These are phyloP conservation scores for Gossypium trilobum DNA, from an alignment of 441 rosid genomes.

Conservation along the genomic window DNA sequence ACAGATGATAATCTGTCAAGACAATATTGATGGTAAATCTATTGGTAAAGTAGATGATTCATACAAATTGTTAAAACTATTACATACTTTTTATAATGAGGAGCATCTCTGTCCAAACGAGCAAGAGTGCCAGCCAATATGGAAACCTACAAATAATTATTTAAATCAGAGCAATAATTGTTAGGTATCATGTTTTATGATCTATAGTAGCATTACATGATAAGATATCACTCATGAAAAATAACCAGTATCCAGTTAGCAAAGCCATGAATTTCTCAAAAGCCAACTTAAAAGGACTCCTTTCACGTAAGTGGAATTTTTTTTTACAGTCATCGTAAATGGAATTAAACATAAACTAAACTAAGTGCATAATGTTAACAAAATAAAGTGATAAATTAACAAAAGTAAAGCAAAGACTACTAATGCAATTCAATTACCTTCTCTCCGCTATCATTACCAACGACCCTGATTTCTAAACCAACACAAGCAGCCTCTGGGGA, in stretches of 20 bases:
- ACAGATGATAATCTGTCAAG: background rate
- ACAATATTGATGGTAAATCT: background rate
- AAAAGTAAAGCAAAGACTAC: background rate
- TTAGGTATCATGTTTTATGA: background rate
- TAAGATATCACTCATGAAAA: background rate
- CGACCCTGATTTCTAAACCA: conserved; percentile 97
- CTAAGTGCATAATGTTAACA: background rate
- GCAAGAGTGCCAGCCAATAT: conserved; percentile 95
- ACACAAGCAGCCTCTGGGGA: conserved; percentile 91
- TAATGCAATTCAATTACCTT: conserved; percentile 29
- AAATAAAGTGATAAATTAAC: background rate
- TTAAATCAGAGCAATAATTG: conserved; percentile 7
- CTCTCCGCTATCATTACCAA: conserved; percentile 97
- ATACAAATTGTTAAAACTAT: conserved; percentile 12
- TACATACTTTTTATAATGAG: conserved; percentile 73
- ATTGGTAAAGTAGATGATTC: background rate
- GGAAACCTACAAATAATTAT: conserved; percentile 61
- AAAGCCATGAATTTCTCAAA: conserved; percentile 6
- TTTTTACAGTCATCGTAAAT: background rate
- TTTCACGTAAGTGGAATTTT: background rate
- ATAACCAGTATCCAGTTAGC: background rate
- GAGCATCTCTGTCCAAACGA: conserved; percentile 96
- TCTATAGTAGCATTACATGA: background rate
- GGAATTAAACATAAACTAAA: conserved; percentile 7
- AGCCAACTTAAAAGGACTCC: background rate